Evolutionary conservation across 2,329 filamentous ascomycete genomes (phyloP).

Genomic region (Graphilbum sp.): DNA sequence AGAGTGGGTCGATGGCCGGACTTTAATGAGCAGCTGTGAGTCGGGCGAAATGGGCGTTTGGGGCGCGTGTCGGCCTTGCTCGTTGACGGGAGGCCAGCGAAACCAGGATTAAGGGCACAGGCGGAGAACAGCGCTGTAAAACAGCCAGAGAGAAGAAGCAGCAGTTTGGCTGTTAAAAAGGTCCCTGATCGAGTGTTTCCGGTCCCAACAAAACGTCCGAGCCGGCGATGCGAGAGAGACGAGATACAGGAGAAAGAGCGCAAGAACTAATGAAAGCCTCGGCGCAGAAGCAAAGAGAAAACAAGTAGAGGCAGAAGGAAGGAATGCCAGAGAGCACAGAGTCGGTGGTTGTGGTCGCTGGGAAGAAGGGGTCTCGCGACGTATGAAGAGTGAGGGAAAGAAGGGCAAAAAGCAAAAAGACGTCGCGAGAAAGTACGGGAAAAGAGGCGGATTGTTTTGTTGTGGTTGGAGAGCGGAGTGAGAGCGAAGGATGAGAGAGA

Average conservation of each 20-base stretch:
- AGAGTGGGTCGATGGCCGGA: slow-evolving; percentile 4
- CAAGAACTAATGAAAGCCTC: slow-evolving; percentile 33
- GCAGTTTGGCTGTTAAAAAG: no score
- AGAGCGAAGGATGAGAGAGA: slow-evolving; percentile 7
- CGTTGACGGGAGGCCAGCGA: no score
- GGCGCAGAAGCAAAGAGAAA: slow-evolving; percentile 11
- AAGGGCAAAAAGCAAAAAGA: background rate
- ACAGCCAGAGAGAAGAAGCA: no score
- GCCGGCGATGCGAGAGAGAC: no score
- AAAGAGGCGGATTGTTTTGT: slow-evolving; percentile 3
- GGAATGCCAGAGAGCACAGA: no score
- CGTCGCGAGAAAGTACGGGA: background rate
- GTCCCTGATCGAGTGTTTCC: no score
- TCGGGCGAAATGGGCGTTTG: no score
- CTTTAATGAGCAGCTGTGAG: no score
- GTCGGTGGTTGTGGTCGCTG: slow-evolving; percentile 4
- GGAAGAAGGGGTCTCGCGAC: slow-evolving; percentile 3
- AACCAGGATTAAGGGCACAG: no score
- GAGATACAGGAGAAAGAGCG: slow-evolving; percentile 7
- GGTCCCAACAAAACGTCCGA: no score
- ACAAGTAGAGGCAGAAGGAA: slow-evolving; percentile 4
- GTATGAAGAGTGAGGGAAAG: slow-evolving; percentile 3
- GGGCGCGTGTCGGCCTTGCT: no score
- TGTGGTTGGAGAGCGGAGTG: slow-evolving; percentile 4
- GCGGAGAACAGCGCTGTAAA: background rate